These are phyloP conservation scores for Porcisia hertigi DNA, from an alignment of 208 protist genomes.

Conservation along the genomic window DNA sequence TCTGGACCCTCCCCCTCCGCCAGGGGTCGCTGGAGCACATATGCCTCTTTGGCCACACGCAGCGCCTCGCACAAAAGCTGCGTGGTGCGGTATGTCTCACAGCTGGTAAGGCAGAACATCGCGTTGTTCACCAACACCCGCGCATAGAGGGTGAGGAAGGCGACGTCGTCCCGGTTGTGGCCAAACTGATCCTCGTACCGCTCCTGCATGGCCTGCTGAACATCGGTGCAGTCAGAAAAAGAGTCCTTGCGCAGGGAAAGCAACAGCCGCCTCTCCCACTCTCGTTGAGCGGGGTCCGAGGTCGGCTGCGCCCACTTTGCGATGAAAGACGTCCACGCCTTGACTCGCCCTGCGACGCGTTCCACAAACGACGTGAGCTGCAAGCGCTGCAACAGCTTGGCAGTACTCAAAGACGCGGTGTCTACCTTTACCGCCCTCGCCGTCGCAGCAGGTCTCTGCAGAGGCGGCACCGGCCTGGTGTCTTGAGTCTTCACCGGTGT, in stretches of 20 bases:
- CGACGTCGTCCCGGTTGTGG: slow-evolving; percentile 14
- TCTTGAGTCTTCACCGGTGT: not conserved
- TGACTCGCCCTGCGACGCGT: slow-evolving; percentile 16
- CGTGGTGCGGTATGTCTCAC: slow-evolving; percentile 43
- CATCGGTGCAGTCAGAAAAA: slow-evolving; percentile 41
- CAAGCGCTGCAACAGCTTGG: slow-evolving; percentile 16
- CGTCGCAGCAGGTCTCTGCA: not conserved
- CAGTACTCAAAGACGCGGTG: slow-evolving; percentile 13
- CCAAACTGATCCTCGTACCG: slow-evolving; percentile 38
- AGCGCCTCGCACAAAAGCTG: slow-evolving; percentile 52
- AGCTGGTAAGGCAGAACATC: slow-evolving; percentile 69
- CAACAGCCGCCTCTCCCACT: slow-evolving; percentile 38
- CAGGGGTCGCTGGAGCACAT: slow-evolving; percentile 10
- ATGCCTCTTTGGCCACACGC: slow-evolving; percentile 25
- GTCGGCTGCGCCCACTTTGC: slow-evolving; percentile 35
- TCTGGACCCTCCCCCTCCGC: not conserved
- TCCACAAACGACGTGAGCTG: slow-evolving; percentile 23
- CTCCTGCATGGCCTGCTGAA: slow-evolving; percentile 38
- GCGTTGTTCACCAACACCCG: slow-evolving; percentile 70
- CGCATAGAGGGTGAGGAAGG: slow-evolving; percentile 56
- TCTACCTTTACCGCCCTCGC: not conserved
- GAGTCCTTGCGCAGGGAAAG: slow-evolving; percentile 37
- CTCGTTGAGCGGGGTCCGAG: slow-evolving; percentile 33
- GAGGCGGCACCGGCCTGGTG: not conserved
- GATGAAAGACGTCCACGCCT: slow-evolving; percentile 26